Conservation (phyloP, 495 filamentous ascomycete species). For the Aspergillus affinis region DNA sequence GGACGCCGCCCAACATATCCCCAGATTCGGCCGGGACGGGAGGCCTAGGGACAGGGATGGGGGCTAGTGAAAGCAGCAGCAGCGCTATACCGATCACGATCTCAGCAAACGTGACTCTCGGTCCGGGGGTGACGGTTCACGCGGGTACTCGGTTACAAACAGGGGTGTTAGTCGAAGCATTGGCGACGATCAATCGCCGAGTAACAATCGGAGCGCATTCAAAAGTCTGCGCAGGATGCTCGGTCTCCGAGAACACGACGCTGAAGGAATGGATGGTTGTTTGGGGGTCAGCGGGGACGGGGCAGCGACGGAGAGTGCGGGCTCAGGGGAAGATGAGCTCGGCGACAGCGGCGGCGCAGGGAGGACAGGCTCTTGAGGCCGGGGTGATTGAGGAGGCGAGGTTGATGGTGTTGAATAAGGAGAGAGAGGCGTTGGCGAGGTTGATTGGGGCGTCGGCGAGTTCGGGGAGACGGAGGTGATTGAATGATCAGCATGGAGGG, state of each 20-base stretch:
- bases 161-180: constrained; percentile 34
- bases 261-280: constrained; percentile 47
- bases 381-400: constrained; percentile 47
- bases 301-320: constrained; percentile 35
- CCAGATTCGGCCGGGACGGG: too few relatives aligned
- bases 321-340: constrained; percentile 22
- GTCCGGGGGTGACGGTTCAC: constrained; percentile 30
- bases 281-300: constrained; percentile 38
- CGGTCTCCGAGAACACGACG: constrained; percentile 24
- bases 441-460: constrained; percentile 34
- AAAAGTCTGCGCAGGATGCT: constrained; percentile 41
- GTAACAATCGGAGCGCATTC: constrained; percentile 41
- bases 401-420: constrained; percentile 44
- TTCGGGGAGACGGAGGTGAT: constrained; percentile 25
- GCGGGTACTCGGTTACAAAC: constrained; percentile 41
- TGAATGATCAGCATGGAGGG: too few relatives aligned
- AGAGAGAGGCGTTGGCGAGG: constrained; percentile 41
- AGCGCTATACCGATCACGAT: constrained; percentile 25
- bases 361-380: constrained; percentile 29
- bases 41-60: constrained; percentile 12
- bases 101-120: constrained; percentile 38
- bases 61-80: too few relatives aligned
- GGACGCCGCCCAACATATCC: constrained; percentile 5
- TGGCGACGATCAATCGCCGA: constrained; percentile 28
- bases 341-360: constrained; percentile 18